These are phyloP conservation scores for Candida quercuum DNA, from an alignment of 805 yeast genomes.

Conservation along the genomic window DNA sequence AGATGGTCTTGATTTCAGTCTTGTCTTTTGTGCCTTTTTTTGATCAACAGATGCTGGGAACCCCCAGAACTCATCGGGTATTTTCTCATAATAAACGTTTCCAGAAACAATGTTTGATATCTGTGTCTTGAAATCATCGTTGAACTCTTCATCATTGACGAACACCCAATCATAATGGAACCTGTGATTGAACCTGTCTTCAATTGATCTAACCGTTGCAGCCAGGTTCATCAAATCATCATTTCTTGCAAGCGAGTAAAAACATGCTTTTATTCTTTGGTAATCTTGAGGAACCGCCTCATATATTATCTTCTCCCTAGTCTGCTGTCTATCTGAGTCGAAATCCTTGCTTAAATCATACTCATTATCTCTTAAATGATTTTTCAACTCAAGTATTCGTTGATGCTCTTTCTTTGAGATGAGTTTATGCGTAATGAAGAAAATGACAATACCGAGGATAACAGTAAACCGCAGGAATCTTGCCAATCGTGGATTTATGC, in stretches of 20 bases:
- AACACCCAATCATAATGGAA: conserved; percentile 84
- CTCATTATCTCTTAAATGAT: conserved; percentile 10
- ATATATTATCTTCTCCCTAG: conserved; percentile 14
- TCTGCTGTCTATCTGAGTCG: too few relatives aligned
- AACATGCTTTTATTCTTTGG: conserved; percentile 54
- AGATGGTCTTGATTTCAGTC: conserved; percentile 24
- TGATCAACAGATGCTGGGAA: conserved; percentile 39
- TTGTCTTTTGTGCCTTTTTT: conserved; percentile 26
- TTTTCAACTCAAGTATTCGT: conserved; percentile 15
- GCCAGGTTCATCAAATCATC: conserved; percentile 45
- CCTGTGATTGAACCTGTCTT: conserved; percentile 71
- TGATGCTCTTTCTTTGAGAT: conserved; percentile 15
- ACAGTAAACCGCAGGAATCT: conserved; percentile 18
- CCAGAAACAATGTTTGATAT: conserved; percentile 35
- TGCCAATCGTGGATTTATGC: conserved; percentile 7
- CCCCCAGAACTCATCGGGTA: conserved; percentile 43
- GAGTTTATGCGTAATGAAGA: conserved; percentile 13
- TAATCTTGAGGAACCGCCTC: too few relatives aligned
- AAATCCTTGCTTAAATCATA: conserved; percentile 16
- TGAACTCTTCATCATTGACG: conserved; percentile 41
- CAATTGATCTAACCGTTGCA: conserved; percentile 57
- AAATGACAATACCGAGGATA: conserved; percentile 10
- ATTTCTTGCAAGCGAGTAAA: conserved; percentile 65
- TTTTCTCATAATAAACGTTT: conserved; percentile 32
- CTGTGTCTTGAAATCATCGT: conserved; percentile 30